Base-by-base conservation (phyloP, 1,139 yeast genomes). In the Sugiyamaella japonica region DNA sequence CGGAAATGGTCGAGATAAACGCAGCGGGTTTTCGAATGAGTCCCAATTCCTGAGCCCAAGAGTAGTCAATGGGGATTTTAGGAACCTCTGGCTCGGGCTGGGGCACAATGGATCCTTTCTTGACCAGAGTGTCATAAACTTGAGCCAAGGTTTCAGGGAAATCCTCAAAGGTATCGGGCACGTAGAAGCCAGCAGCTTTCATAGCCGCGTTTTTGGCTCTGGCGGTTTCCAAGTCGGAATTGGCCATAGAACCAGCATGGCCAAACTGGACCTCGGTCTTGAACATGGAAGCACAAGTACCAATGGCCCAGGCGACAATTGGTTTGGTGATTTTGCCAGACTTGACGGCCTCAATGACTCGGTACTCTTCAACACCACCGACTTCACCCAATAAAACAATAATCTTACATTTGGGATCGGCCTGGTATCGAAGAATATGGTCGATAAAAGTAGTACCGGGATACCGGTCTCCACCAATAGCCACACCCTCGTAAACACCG, bases 391-490 rank as follows among this genome's bases (percentile, higher is more conserved):
- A 69, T 50, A 75, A 66, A 41, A 75, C 75, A 54, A 75, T 70
- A 62, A 76, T 72, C 68, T 75, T 76, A 61, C 77, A 75, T 54
- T 69, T 70, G 58, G 79, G 78, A 61, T 76, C 79, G 50, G 73
- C 75, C 66, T 75, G 71, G 65, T 71, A 75, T 54, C 79, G 74
- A 58, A 76, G 65, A 58, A 76, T 71, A 63, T 75, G 79, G 66
- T 76, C 79, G 54, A 75, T 75, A 63, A 76, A 75, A 28, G 79
- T 73, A 50, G 79, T 76, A 48, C 78, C 78, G n/a, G 79, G 79
- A 65, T 75, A 76, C 48, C 79, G 69, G 65, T 75, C 79, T 62
- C 79, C 79, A 46, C 79, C 79, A 59, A 75, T 75, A 51, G 79
- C 79, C 48, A 75, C 67, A 62, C 79, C 79, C 64, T 75, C 79